These are phyloP conservation scores for Mimosa pudica DNA, from an alignment of 306 rosid genomes.

Conservation along the genomic window DNA sequence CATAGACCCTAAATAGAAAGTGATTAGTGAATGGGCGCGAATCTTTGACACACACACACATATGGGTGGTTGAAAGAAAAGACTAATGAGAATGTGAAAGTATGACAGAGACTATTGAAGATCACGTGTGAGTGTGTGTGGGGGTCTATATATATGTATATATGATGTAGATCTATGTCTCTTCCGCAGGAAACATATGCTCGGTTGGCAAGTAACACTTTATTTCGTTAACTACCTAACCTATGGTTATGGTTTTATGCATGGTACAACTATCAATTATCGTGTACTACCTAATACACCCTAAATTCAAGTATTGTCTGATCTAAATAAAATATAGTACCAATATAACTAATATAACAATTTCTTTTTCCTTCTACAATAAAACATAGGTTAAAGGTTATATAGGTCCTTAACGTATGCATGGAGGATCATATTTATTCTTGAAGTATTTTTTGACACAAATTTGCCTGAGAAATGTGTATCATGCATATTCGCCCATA, in stretches of 20 bases:
- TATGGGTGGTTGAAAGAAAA: slow-evolving; percentile 18
- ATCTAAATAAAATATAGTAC: no score
- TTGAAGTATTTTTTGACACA: no score
- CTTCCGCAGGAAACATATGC: slow-evolving; percentile 44
- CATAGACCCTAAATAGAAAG: not conserved
- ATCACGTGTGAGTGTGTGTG: slow-evolving; percentile 49
- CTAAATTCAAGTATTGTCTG: not conserved
- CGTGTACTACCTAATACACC: not conserved
- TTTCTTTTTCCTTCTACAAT: no score
- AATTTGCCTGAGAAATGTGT: no score
- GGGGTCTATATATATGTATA: no score
- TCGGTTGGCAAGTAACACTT: slow-evolving; percentile 56
- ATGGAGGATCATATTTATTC: no score
- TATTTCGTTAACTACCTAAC: slow-evolving; percentile 15
- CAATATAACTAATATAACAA: no score
- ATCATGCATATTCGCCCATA: no score
- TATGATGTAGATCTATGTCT: slow-evolving; percentile 33
- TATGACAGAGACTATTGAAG: slow-evolving; percentile 38
- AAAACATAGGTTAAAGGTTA: no score
- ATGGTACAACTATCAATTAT: not conserved
- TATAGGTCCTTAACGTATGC: no score
- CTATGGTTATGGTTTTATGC: not conserved
- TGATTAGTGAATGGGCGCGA: not conserved
- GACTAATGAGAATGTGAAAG: not conserved
- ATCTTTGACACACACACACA: slow-evolving; percentile 17